Percentiles rank a stretch among this genome's conserved stretches.
phyloP scores from a whole-genome alignment of 345 rosid genomes.

The Melastoma malabathricum region DNA sequence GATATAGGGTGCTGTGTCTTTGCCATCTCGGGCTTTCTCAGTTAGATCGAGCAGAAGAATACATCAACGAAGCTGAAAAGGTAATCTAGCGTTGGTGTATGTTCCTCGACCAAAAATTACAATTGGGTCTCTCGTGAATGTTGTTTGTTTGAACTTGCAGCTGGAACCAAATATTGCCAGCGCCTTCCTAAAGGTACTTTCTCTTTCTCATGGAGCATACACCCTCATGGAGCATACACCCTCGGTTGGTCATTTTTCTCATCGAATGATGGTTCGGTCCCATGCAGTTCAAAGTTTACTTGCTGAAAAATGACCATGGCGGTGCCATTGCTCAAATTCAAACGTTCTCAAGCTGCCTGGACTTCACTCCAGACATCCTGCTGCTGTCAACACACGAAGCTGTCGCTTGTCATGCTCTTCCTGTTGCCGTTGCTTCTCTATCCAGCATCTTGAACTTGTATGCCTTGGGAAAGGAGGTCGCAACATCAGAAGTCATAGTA shows the following conservation, averaged over 20 bases:
- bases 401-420: slow-evolving; percentile 65
- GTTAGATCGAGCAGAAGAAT: slow-evolving; percentile 81
- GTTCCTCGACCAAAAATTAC: not conserved
- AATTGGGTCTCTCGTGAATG: not conserved
- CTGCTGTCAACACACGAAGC: slow-evolving; percentile 95
- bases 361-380: slow-evolving; percentile 73
- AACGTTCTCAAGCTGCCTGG: slow-evolving; percentile 58
- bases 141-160: slow-evolving; percentile 32
- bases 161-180: slow-evolving; percentile 72
- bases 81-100: slow-evolving; percentile 19
- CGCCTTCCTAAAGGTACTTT: slow-evolving; percentile 81
- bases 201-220: slow-evolving; percentile 1
- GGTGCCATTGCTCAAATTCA: slow-evolving; percentile 66
- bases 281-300: slow-evolving; percentile 73
- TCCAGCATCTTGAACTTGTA: slow-evolving; percentile 60
- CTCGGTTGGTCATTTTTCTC: not conserved
- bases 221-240: not conserved
- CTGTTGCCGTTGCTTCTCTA: slow-evolving; percentile 64
- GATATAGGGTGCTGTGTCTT: slow-evolving; percentile 85
- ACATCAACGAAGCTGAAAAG: slow-evolving; percentile 82
- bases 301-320: slow-evolving; percentile 42
- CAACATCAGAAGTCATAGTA: slow-evolving; percentile 58
- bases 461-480: slow-evolving; percentile 48
- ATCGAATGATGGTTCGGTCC: not conserved
- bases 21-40: slow-evolving; percentile 74